Evolutionary conservation across 768 basidiomycete genomes (phyloP), one percentile per base, ranked within the genome.

Genomic region (Termitomyces sp.): DNA sequence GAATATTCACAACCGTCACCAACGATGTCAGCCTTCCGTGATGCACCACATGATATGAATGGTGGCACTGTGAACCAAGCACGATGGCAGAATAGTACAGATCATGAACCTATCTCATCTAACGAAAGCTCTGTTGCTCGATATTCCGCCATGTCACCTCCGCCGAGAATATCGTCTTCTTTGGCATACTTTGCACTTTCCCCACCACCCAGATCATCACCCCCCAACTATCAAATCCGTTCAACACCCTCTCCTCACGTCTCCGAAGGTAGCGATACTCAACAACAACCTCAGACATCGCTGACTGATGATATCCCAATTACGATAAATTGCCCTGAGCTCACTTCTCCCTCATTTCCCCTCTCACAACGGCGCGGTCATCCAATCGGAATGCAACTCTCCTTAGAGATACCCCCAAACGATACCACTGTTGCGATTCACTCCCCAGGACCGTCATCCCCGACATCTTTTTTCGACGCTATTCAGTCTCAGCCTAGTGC

Each of bases 11-110:
- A 84, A 61, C 77, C 81, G 5, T 91, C 89, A 10, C 90, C 89
- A 1, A 88, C 88, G 4, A 84, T 79, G 6, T 90, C 89, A n/a
- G 87, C 86, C n/a, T 92, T 92, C 71, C 81, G 83, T 27, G 87
- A 89, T 62, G 81, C 78, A 34, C 56, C 58, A 18, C 16, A 67
- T 81, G 42, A 76, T 74, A 47, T 68, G 62, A 26, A 64, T 57
- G 61, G 41, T 55, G 60, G 37, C 55, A 64, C 67, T 52, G 61
- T 67, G 57, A 64, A 60, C 61, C 71, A 66, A 32, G 64, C 57
- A 16, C 67, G 64, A 37, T 68, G 69, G 54, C 61, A 64, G n/a
- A 60, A 60, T 20, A 71, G 65, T 46, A 46, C 61, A 20, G 69
- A 73, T 49, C 69, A 68, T 31, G 49, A 60, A 16, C 54, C 63